phyloP scores from a whole-genome alignment of 495 filamentous ascomycete genomes.

The Daldinia concentrica region DNA sequence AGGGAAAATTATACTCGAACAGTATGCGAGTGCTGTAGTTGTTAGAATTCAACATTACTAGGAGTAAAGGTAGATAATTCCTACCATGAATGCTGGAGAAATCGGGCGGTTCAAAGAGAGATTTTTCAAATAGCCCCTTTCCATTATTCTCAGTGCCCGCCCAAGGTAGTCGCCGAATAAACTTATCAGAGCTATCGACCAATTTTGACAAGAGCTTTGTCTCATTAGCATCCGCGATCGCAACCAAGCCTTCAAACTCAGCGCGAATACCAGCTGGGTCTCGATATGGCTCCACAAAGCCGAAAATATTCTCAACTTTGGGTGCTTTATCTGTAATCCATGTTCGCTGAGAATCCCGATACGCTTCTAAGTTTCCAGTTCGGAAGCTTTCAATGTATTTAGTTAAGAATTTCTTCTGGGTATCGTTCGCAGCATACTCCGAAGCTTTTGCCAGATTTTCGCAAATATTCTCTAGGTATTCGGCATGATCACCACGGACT shows the following conservation, averaged over 20 bases:
- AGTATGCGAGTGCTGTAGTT: background rate
- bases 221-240: slow-evolving; percentile 54
- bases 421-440: background rate
- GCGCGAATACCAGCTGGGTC: slow-evolving; percentile 56
- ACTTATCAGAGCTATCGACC: slow-evolving; percentile 9
- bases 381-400: background rate
- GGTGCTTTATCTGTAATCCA: slow-evolving; percentile 56
- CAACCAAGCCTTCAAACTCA: slow-evolving; percentile 60
- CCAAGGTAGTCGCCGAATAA: background rate
- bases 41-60: background rate
- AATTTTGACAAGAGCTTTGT: slow-evolving; percentile 47
- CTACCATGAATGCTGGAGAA: background rate
- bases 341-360: slow-evolving; percentile 4
- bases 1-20: slow-evolving; percentile 52
- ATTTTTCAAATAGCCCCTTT: background rate
- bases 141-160: background rate
- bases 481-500: background rate
- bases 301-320: slow-evolving; percentile 56
- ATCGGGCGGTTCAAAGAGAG: background rate
- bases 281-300: slow-evolving; percentile 61
- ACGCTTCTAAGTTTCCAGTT: background rate
- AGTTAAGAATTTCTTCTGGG: background rate
- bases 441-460: background rate
- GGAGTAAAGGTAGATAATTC: background rate
- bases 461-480: background rate